phyloP scores from a whole-genome alignment of 1,284 basidiomycete genomes.

The Puccinia coronata region DNA sequence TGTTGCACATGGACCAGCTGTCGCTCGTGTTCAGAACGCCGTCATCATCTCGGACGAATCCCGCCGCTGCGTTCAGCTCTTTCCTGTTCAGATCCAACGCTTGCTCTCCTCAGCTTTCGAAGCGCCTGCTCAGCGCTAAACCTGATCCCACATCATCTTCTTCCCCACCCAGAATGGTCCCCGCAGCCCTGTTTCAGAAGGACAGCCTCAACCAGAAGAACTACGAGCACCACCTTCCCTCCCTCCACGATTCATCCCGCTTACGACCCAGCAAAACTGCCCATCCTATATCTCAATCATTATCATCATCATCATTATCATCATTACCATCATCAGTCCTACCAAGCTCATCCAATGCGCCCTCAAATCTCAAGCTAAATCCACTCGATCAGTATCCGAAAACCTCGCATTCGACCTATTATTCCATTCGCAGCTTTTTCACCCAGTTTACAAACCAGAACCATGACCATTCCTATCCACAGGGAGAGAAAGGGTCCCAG shows the following conservation, averaged over 20 bases:
- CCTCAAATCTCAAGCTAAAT: not conserved
- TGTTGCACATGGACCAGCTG: not conserved
- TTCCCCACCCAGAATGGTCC: not conserved
- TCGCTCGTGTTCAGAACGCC: not conserved
- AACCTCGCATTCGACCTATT: not conserved
- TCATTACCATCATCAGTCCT: too few species aligned
- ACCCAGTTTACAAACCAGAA: not conserved
- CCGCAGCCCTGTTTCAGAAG: constrained; percentile 8
- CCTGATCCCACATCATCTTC: not conserved
- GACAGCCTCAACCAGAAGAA: constrained; percentile 12
- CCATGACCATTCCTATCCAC: not conserved
- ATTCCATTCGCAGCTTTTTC: not conserved
- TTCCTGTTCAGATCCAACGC: not conserved
- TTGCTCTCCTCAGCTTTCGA: not conserved
- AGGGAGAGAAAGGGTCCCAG: not conserved
- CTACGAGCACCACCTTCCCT: not conserved
- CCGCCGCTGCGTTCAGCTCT: not conserved
- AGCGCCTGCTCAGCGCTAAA: not conserved
- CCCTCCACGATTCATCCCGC: not conserved
- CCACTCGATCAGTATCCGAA: not conserved
- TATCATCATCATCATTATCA: not conserved
- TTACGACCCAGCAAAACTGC: not conserved
- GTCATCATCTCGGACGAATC: too few species aligned
- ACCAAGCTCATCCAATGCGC: too few species aligned
- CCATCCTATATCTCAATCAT: not conserved